These are phyloP conservation scores for Paraglomus occultum DNA, from an alignment of 192 early-diverging fungal genomes.

Conservation along the genomic window DNA sequence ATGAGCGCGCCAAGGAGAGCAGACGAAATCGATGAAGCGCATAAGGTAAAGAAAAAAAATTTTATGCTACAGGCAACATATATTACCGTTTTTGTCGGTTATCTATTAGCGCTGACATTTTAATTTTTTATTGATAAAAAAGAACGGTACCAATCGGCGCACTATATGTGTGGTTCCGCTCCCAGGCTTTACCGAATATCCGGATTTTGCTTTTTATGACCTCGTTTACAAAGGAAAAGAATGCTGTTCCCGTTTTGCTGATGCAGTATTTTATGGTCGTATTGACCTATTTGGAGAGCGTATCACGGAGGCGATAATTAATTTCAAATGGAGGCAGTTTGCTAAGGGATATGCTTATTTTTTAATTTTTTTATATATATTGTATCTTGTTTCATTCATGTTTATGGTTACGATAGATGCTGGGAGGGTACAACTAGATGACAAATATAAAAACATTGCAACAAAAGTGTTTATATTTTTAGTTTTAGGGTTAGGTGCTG, in stretches of 20 bases:
- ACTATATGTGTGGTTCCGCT: slow-evolving; percentile 5
- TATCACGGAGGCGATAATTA: slow-evolving; percentile 22
- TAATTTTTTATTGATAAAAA: too few species aligned
- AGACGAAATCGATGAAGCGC: slow-evolving; percentile 1
- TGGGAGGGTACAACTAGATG: neutral
- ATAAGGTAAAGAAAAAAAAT: neutral
- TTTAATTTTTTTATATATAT: neutral
- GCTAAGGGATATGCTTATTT: neutral
- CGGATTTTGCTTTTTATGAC: neutral
- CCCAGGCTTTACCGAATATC: slow-evolving; percentile 5
- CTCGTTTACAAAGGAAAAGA: neutral
- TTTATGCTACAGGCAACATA: neutral
- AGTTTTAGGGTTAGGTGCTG: neutral
- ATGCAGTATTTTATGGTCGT: slow-evolving; percentile 2
- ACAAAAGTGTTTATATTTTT: too few species aligned
- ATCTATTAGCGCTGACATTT: too few species aligned
- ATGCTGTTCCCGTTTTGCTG: neutral
- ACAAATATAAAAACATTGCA: neutral
- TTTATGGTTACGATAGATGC: neutral
- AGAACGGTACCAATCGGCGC: neutral
- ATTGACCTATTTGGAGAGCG: slow-evolving; percentile 21
- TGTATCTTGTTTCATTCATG: neutral
- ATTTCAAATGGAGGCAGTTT: slow-evolving; percentile 29
- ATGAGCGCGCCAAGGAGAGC: neutral
- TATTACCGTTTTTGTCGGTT: slow-evolving; percentile 1